Percentiles rank a stretch among this genome's conserved stretches.
Conservation (phyloP, 208 protist genomes). For the Angomonas deanei region DNA sequence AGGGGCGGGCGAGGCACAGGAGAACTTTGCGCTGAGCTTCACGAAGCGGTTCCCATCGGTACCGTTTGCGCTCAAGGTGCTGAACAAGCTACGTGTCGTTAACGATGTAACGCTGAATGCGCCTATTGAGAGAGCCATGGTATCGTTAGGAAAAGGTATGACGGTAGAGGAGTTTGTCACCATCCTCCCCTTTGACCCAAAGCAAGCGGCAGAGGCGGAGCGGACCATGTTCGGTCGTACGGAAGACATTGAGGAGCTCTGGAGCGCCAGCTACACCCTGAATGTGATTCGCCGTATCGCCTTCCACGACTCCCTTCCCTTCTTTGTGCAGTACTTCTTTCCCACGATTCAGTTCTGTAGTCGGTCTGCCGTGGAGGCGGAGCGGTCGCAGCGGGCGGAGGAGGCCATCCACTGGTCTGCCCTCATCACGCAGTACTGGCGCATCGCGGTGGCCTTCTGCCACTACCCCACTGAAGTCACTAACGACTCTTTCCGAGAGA, state of each 20-base stretch:
- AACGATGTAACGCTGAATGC: conserved; percentile 73
- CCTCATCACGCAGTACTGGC: conserved; percentile 73
- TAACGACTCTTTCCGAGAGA: conserved; percentile 61
- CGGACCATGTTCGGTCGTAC: conserved; percentile 4
- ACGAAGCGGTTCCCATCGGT: conserved; percentile 62
- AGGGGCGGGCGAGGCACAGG: conserved; percentile 15
- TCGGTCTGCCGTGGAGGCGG: conserved; percentile 37
- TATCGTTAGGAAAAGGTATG: conserved; percentile 70
- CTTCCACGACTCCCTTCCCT: conserved; percentile 78
- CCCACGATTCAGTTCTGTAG: conserved; percentile 71
- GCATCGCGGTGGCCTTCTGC: conserved; percentile 73
- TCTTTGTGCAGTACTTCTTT: conserved; percentile 73
- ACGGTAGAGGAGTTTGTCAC: conserved; percentile 59
- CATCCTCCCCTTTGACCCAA: conserved; percentile 73
- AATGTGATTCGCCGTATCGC: conserved; percentile 67
- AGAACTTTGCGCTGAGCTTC: conserved; percentile 18
- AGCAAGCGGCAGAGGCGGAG: conserved; percentile 49
- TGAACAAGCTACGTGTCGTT: conserved; percentile 80
- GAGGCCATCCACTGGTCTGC: conserved; percentile 58
- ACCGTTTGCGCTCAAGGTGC: conserved; percentile 66
- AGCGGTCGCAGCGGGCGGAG: conserved; percentile 35
- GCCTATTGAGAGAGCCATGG: conserved; percentile 69
- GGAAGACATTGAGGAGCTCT: conserved; percentile 37
- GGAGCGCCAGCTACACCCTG: conserved; percentile 75
- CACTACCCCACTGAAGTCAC: conserved; percentile 70